A percentile compares a stretch with the other conserved stretches of the same genome.
Evolutionary conservation across 202 grass and related monocot genomes (phyloP).

Genomic region (Carex arenaria): DNA sequence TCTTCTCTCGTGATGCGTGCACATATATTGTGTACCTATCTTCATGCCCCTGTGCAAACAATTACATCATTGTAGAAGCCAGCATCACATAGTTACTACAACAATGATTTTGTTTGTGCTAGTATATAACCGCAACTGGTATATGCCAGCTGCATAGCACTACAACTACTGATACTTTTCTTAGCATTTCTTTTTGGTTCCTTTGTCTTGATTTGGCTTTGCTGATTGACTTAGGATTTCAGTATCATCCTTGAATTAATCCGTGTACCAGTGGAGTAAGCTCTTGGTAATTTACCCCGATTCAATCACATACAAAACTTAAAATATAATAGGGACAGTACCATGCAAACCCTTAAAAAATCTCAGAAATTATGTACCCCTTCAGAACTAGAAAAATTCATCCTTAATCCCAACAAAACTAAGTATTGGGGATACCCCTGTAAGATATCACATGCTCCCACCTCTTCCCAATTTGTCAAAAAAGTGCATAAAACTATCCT

Average conservation of each 20-base stretch:
- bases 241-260: background rate
- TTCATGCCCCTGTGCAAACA: slow-evolving; percentile 80
- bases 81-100: background rate
- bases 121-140: background rate
- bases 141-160: background rate
- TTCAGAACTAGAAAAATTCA: background rate
- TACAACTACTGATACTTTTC: background rate
- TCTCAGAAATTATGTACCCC: slow-evolving; percentile 1
- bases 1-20: slow-evolving; percentile 80
- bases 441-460: background rate
- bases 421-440: background rate
- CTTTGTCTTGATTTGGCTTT: background rate
- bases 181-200: background rate
- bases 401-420: background rate
- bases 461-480: background rate
- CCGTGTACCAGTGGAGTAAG: background rate
- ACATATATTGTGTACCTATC: slow-evolving; percentile 88
- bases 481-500: background rate
- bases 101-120: background rate
- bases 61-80: background rate
- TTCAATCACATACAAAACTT: background rate
- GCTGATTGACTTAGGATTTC: background rate
- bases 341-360: background rate
- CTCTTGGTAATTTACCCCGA: background rate
- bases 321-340: background rate